phyloP scores from a whole-genome alignment of 1,284 basidiomycete species.

The Earliella scabrosa region DNA sequence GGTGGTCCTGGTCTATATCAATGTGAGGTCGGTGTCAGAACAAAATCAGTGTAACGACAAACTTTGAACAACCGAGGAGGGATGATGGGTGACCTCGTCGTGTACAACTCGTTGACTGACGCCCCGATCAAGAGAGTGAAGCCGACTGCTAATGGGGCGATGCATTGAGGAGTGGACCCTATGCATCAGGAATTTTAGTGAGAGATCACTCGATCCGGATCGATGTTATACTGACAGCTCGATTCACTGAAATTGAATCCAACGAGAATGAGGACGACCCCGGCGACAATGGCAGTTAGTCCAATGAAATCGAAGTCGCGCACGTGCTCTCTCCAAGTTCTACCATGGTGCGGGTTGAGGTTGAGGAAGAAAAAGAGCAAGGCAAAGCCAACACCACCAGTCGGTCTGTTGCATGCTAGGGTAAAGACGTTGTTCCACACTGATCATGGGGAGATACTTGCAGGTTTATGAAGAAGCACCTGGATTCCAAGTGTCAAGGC shows the following conservation, averaged over 20 bases:
- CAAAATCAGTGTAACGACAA: constrained; percentile 4
- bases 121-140: constrained; percentile 58
- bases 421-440: background rate
- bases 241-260: constrained; percentile 83
- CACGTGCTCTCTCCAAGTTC: constrained; percentile 60
- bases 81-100: constrained; percentile 79
- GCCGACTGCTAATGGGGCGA: constrained; percentile 77
- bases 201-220: background rate
- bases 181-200: background rate
- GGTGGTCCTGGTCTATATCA: background rate
- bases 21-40: background rate
- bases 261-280: constrained; percentile 77
- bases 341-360: constrained; percentile 73
- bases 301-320: constrained; percentile 81
- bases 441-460: constrained; percentile 33
- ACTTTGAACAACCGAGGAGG: constrained; percentile 81
- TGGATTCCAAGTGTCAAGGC: constrained; percentile 24
- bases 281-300: constrained; percentile 69
- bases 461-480: constrained; percentile 81
- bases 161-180: constrained; percentile 58
- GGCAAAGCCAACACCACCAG: constrained; percentile 72
- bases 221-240: constrained; percentile 49
- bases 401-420: constrained; percentile 52
- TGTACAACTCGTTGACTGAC: constrained; percentile 69
- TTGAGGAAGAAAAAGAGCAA: constrained; percentile 84